Conservation (phyloP, 257 asterid genomes). For the Salvia hispanica region DNA sequence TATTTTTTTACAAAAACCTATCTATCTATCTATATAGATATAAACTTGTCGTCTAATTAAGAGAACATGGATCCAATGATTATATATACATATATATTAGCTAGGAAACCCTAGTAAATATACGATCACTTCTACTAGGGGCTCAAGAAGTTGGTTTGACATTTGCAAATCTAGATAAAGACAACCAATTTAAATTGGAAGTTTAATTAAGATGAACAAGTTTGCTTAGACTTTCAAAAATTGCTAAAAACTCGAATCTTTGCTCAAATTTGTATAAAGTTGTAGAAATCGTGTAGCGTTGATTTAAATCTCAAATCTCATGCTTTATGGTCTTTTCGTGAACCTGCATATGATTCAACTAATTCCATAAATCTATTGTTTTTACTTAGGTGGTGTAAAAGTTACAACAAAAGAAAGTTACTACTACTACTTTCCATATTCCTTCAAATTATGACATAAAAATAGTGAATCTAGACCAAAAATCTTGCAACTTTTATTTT, state of each 20-base stretch:
- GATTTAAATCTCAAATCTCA: not conserved
- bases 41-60: too few relatives aligned
- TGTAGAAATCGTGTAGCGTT: constrained; percentile 9
- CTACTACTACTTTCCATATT: not conserved
- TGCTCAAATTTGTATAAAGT: constrained; percentile 11
- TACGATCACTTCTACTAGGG: constrained; percentile 32
- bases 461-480: too few relatives aligned
- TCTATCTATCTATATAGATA: not conserved
- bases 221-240: constrained; percentile 47
- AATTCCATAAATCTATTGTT: not conserved
- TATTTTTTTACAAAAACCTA: constrained; percentile 36
- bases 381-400: not conserved
- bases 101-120: constrained; percentile 20
- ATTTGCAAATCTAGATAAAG: constrained; percentile 24
- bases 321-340: not conserved
- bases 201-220: constrained; percentile 21
- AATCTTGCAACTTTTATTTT: constrained; percentile 14
- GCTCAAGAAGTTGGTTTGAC: constrained; percentile 60
- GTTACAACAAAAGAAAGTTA: not conserved
- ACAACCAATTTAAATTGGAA: constrained; percentile 20
- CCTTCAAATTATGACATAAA: too few relatives aligned
- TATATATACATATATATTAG: constrained; percentile 13
- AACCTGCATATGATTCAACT: constrained; percentile 6
- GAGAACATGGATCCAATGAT: constrained; percentile 40
- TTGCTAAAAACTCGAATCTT: constrained; percentile 24